Percentiles rank a stretch among this genome's conserved stretches.
Evolutionary conservation across 2,329 filamentous ascomycete species (phyloP).

Genomic region (Hymenoscyphus infarciens): DNA sequence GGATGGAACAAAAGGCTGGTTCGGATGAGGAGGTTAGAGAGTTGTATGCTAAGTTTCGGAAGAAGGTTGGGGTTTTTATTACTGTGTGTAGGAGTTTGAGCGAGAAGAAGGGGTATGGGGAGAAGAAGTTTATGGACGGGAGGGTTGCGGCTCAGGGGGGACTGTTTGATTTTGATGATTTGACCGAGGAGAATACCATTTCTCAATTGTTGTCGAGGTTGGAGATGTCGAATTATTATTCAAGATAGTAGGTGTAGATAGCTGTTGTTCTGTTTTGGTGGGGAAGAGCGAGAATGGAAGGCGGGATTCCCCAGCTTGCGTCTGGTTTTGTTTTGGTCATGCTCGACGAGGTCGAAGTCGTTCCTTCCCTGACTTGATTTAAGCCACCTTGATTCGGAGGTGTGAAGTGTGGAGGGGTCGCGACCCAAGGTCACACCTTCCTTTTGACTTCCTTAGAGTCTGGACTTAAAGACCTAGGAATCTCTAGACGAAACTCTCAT

Average conservation of each 20-base stretch:
- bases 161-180: slow-evolving; percentile 39
- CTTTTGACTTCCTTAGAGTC: too few species aligned
- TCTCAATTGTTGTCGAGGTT: slow-evolving; percentile 65
- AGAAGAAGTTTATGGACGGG: slow-evolving; percentile 31
- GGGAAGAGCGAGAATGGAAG: background rate
- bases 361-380: too few species aligned
- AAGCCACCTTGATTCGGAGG: too few species aligned
- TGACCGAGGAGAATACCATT: slow-evolving; percentile 55
- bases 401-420: too few species aligned
- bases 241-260: slow-evolving; percentile 16
- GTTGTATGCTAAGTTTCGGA: slow-evolving; percentile 64
- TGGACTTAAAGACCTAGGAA: too few species aligned
- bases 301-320: too few species aligned
- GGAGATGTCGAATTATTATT: slow-evolving; percentile 68
- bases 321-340: too few species aligned
- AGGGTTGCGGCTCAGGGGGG: slow-evolving; percentile 28
- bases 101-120: slow-evolving; percentile 52
- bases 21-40: slow-evolving; percentile 41
- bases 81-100: slow-evolving; percentile 65
- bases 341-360: too few species aligned
- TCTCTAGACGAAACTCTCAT: too few species aligned
- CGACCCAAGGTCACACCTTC: too few species aligned
- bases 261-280: slow-evolving; percentile 4
- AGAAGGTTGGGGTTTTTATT: slow-evolving; percentile 71
- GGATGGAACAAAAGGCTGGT: slow-evolving; percentile 32